Base-by-base conservation (phyloP, 2,329 filamentous ascomycete genomes). In the Hypoxylon sp. region DNA sequence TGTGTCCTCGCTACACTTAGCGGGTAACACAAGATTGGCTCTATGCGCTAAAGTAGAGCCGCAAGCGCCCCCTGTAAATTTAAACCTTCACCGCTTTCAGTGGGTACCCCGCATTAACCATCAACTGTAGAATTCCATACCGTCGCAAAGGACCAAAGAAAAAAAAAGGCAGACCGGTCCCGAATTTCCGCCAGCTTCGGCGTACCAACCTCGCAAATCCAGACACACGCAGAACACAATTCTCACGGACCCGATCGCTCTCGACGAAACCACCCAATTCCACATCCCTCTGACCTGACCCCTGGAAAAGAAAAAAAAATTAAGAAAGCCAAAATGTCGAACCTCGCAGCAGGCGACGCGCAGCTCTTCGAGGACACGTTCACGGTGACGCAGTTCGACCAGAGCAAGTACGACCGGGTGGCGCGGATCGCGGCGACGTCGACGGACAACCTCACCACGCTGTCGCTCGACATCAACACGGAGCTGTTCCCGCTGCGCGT, bases 331-430 rank as follows among this genome's bases (percentile, higher is more conserved):
- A 78, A 62, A 21, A 86, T 86, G 82, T 78, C 83, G 70, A 81
- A 83, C 75, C 85, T 82, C 73, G 54, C 62, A 31, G 89, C 93
- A 81, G 91, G 92, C 74, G 95, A 98, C 83, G 91, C 94, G 65
- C 91, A 96, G 77, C 92, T 98, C 81, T 97, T 97, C 83, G 94
- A 98, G 82, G 94, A 97, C 79, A 91, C 89, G 76, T 98, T 98
- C 87, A 92, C 88, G 68, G 87, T 98, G 76, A 95, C 89, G 73
- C 83, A 88, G 61, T 85, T 93, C 79, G 92, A 97, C 83, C 87
- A 90, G 77, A 88, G 91, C 77, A 97, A 98, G 83, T 99, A 99
- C 82, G 96, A 98, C 83, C 93, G 95, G 72, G 95, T 98, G 27
- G 92, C 93, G 61, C 95, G 96, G 74, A 89, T 98, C 78, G 89